Evolutionary conservation across 345 rosid species (phyloP).

Genomic region (Eucalyptus cladocalyx): DNA sequence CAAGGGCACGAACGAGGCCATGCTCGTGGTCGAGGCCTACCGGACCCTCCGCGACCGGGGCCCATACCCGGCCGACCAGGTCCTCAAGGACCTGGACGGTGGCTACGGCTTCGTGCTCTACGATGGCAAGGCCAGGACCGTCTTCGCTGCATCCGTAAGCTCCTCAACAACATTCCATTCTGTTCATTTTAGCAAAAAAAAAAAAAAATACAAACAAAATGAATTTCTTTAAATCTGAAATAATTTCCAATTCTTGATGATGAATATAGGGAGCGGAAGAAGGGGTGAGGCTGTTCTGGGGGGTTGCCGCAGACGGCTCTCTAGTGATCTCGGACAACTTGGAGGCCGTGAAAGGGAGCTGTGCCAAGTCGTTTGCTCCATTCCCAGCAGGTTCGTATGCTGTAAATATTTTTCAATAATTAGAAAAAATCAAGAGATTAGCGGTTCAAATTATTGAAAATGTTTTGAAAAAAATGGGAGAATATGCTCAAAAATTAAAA

Average conservation of each 20-base stretch:
- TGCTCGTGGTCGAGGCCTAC: constrained; percentile 57
- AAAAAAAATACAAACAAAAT: no score
- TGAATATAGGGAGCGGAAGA: constrained; percentile 33
- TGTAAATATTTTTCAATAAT: neutral
- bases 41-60: constrained; percentile 72
- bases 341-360: constrained; percentile 45
- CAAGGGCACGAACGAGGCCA: constrained; percentile 48
- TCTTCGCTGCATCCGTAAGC: constrained; percentile 50
- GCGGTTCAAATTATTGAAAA: neutral
- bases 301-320: constrained; percentile 50
- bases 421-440: no score
- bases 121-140: constrained; percentile 32
- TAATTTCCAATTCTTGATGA: neutral
- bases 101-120: constrained; percentile 46
- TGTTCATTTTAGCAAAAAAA: neutral
- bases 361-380: constrained; percentile 61
- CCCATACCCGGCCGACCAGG: constrained; percentile 67
- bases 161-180: neutral
- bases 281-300: constrained; percentile 45
- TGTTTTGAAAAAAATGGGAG: neutral
- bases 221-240: neutral
- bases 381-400: constrained; percentile 31
- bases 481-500: neutral
- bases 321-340: constrained; percentile 37
- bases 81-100: constrained; percentile 60